These are phyloP conservation scores for Trichoderma sp. DNA, from an alignment of 2,329 filamentous ascomycete genomes.

Conservation along the genomic window DNA sequence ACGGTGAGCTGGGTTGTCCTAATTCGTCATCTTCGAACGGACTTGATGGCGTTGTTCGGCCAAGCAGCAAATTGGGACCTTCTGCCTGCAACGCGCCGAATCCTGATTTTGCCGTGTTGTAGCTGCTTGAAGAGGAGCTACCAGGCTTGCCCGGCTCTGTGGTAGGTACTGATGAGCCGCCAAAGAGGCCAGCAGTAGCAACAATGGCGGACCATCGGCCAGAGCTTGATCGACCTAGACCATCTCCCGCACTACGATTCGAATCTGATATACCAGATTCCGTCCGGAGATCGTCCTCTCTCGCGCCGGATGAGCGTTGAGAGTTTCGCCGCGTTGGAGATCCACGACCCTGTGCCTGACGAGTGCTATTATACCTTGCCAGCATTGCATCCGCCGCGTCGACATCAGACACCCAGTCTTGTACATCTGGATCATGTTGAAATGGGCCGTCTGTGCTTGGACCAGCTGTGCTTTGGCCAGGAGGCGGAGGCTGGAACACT, in stretches of 20 bases:
- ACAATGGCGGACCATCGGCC: conserved; percentile 35
- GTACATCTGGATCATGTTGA: conserved; percentile 50
- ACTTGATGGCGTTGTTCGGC: conserved; percentile 23
- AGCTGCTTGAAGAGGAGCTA: conserved; percentile 45
- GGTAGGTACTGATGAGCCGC: conserved; percentile 27
- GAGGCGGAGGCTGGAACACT: conserved; percentile 28
- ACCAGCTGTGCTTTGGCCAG: conserved; percentile 35
- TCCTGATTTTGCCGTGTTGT: conserved; percentile 52
- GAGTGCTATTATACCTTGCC: conserved; percentile 39
- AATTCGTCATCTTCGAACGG: conserved; percentile 35
- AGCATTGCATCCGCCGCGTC: conserved; percentile 54
- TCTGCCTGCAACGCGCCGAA: conserved; percentile 53
- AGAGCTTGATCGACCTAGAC: conserved; percentile 36
- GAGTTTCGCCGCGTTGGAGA: conserved; percentile 41
- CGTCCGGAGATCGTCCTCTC: conserved; percentile 51
- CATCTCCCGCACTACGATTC: conserved; percentile 45
- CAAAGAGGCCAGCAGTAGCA: conserved; percentile 27
- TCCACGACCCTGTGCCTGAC: conserved; percentile 29
- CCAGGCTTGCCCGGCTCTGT: conserved; percentile 34
- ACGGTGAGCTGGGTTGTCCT: conserved; percentile 50
- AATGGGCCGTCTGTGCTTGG: conserved; percentile 41
- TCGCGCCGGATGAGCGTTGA: conserved; percentile 33
- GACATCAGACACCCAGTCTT: conserved; percentile 56
- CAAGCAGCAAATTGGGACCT: conserved; percentile 47
- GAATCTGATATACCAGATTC: conserved; percentile 57